Percentiles rank a stretch among this genome's conserved stretches.
Conservation (phyloP, 148 eudicot genomes). For the Rheum nobile region DNA sequence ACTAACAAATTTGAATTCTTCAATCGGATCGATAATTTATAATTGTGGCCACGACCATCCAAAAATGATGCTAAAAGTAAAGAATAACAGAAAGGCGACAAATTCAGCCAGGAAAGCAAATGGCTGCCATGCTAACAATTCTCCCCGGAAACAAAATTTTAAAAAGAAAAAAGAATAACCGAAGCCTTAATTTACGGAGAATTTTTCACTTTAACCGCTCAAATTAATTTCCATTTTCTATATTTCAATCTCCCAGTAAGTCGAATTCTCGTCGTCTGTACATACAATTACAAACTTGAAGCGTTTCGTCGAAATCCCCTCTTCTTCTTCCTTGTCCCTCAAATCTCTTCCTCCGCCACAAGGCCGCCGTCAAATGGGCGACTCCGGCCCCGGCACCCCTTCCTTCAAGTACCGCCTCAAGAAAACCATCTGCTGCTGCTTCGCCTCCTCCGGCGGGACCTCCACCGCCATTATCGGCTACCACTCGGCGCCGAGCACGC, state of each 20-base stretch:
- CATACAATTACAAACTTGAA: neutral
- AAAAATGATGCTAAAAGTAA: too few relatives aligned
- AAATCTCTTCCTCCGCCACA: neutral
- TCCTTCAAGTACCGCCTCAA: slow-evolving; percentile 24
- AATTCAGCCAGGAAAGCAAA: neutral
- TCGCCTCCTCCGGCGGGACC: slow-evolving; percentile 10
- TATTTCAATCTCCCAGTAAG: neutral
- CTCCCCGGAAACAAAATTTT: neutral
- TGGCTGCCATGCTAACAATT: neutral
- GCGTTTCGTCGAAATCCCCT: neutral
- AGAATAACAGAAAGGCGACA: neutral
- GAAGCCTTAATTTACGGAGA: neutral
- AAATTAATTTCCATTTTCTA: neutral
- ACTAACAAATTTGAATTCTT: too few relatives aligned
- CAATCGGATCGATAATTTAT: too few relatives aligned
- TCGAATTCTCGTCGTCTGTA: neutral
- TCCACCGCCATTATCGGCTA: slow-evolving; percentile 9
- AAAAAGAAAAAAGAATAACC: neutral
- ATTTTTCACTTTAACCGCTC: neutral
- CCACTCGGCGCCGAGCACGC: neutral
- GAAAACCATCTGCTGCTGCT: slow-evolving; percentile 27
- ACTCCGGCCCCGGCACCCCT: slow-evolving; percentile 11
- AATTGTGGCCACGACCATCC: too few relatives aligned
- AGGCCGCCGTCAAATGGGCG: slow-evolving; percentile 13
- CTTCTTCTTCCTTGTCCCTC: neutral